These are phyloP conservation scores for Acacia melanoxylon DNA, from an alignment of 306 rosid species.

Conservation along the genomic window DNA sequence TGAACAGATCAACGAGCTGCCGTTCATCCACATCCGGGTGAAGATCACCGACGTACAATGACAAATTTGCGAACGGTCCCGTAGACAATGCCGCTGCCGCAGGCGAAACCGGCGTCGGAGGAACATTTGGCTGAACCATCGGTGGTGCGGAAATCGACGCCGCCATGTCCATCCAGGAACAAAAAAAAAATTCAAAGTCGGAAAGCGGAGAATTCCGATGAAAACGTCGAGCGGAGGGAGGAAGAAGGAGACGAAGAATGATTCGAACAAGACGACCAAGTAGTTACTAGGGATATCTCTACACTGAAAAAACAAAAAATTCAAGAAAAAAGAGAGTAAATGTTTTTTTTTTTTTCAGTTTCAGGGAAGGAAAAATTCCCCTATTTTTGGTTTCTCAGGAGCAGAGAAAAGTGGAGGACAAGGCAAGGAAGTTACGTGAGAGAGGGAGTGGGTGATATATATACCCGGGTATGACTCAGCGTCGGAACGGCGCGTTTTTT, in stretches of 20 bases:
- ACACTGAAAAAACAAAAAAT: neutral
- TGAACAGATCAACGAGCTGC: slow-evolving; percentile 70
- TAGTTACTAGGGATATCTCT: neutral
- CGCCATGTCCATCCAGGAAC: slow-evolving; percentile 35
- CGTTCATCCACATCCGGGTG: slow-evolving; percentile 45
- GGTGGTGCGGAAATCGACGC: slow-evolving; percentile 35
- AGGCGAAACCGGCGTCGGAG: neutral
- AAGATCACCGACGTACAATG: slow-evolving; percentile 17
- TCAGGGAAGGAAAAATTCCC: neutral
- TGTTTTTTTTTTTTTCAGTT: neutral
- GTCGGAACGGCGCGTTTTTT: neutral
- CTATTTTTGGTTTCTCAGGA: neutral
- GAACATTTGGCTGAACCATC: slow-evolving; percentile 9
- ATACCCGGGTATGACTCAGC: neutral
- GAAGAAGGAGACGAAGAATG: neutral
- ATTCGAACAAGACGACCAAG: neutral
- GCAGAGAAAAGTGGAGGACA: neutral
- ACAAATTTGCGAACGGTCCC: neutral
- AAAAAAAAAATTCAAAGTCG: neutral
- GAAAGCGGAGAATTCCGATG: neutral
- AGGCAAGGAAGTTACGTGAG: neutral
- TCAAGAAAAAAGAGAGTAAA: neutral
- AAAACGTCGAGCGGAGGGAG: neutral
- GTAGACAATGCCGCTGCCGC: neutral
- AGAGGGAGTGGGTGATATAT: neutral